These are phyloP conservation scores for Cladophialophora psammophila DNA, from an alignment of 2,329 filamentous ascomycete species.

Conservation along the genomic window DNA sequence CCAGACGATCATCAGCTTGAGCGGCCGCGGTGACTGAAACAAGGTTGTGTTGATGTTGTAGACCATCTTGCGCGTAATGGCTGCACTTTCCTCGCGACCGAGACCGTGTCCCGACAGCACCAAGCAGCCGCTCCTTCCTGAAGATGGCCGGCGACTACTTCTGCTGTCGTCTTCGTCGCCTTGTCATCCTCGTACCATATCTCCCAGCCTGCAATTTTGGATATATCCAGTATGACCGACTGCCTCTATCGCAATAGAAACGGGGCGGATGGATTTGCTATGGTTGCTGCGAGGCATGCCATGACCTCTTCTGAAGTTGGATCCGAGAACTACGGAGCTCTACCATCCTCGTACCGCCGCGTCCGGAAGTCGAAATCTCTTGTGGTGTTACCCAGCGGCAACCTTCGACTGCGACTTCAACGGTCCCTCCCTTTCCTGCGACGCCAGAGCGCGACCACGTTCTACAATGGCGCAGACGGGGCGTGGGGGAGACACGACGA, in stretches of 20 bases:
- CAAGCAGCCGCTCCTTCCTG: conserved; percentile 1
- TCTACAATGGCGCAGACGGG: conserved; percentile 35
- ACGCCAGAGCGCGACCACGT: conserved; percentile 41
- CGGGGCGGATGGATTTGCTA: conserved; percentile 19
- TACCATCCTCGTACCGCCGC: conserved; percentile 56
- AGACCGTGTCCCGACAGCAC: not conserved
- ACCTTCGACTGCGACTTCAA: conserved; percentile 42
- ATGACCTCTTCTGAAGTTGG: conserved; percentile 31
- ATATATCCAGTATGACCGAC: conserved; percentile 27
- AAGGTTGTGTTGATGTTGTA: not conserved
- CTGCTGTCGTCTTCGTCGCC: not conserved
- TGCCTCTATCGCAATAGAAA: conserved; percentile 14
- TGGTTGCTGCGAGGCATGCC: conserved; percentile 21
- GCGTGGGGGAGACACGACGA: conserved; percentile 44
- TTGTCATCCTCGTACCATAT: conserved; percentile 12
- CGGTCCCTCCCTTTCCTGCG: conserved; percentile 54
- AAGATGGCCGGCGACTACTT: conserved; percentile 7
- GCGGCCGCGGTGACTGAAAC: not conserved
- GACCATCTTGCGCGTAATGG: not conserved
- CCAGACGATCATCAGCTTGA: not conserved
- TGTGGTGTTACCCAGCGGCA: conserved; percentile 22
- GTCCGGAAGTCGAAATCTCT: conserved; percentile 56
- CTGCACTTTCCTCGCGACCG: conserved; percentile 5
- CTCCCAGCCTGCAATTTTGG: conserved; percentile 28
- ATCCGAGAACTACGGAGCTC: conserved; percentile 45